phyloP scores from a whole-genome alignment of 1,139 yeast species.

The Sugiyamaella neomexicana region DNA sequence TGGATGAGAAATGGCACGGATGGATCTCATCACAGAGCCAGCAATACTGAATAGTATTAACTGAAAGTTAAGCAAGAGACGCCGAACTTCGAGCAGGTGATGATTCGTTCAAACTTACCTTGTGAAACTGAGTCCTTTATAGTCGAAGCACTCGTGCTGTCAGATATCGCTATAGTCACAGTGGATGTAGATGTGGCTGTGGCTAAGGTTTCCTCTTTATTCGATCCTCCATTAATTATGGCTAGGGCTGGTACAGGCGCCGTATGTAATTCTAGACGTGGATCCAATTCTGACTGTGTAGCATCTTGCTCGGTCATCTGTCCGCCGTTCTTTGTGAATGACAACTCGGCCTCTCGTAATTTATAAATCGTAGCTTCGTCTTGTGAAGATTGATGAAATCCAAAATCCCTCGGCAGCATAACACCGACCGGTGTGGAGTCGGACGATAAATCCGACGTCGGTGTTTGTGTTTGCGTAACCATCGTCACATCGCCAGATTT shows the following conservation, averaged over 20 bases:
- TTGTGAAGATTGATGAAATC: conserved; percentile 10
- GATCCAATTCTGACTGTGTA: neutral
- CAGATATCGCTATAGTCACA: neutral
- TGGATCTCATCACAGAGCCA: no score
- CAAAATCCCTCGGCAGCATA: neutral
- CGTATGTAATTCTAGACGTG: neutral
- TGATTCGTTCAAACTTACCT: neutral
- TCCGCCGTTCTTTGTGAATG: neutral
- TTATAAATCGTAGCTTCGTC: conserved; percentile 10
- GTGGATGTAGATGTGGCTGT: neutral
- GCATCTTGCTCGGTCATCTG: neutral
- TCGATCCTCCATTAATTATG: neutral
- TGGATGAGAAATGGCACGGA: no score
- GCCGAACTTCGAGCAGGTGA: no score
- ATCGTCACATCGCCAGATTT: neutral
- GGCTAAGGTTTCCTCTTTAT: neutral
- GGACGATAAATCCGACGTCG: no score
- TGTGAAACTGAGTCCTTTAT: neutral
- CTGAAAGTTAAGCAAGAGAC: no score
- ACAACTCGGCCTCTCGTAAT: neutral
- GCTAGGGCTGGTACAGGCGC: neutral
- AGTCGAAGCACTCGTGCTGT: neutral
- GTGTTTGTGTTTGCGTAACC: neutral
- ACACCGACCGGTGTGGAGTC: neutral
- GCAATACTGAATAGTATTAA: no score